Evolutionary conservation across 768 basidiomycete species (phyloP).

Genomic region (Megacollybia marginata): DNA sequence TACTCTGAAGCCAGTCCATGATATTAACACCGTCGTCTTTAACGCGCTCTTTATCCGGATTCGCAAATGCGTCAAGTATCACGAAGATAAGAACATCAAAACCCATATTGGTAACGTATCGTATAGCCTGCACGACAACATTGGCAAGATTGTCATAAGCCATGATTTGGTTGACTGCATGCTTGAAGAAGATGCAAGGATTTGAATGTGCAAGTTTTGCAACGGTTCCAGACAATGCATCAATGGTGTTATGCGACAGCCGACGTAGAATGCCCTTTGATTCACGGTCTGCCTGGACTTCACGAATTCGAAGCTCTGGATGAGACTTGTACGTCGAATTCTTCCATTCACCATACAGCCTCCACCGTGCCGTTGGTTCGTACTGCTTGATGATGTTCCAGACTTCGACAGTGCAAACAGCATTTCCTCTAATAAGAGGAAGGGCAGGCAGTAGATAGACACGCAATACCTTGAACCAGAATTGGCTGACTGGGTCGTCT

Average conservation of each 20-base stretch:
- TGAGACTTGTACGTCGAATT: constrained; percentile 61
- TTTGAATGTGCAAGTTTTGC: constrained; percentile 94
- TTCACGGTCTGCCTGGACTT: constrained; percentile 80
- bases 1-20: constrained; percentile 89
- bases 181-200: constrained; percentile 84
- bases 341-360: constrained; percentile 95
- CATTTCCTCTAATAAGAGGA: constrained; percentile 77
- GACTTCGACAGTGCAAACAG: constrained; percentile 84
- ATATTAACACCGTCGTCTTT: constrained; percentile 91
- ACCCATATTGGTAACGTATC: constrained; percentile 87
- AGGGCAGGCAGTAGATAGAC: constrained; percentile 81
- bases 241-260: constrained; percentile 76
- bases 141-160: constrained; percentile 90
- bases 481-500: constrained; percentile 53
- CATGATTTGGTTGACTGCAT: constrained; percentile 91
- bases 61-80: constrained; percentile 80
- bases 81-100: constrained; percentile 90
- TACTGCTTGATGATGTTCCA: constrained; percentile 86
- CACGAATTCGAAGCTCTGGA: constrained; percentile 72
- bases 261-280: constrained; percentile 86
- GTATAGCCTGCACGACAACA: constrained; percentile 82
- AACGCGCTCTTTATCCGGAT: constrained; percentile 71
- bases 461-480: constrained; percentile 82
- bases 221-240: constrained; percentile 77
- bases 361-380: constrained; percentile 77